Base-by-base conservation (phyloP, 192 early-diverging fungal genomes). In the Rhizoclosmatium globosum region DNA sequence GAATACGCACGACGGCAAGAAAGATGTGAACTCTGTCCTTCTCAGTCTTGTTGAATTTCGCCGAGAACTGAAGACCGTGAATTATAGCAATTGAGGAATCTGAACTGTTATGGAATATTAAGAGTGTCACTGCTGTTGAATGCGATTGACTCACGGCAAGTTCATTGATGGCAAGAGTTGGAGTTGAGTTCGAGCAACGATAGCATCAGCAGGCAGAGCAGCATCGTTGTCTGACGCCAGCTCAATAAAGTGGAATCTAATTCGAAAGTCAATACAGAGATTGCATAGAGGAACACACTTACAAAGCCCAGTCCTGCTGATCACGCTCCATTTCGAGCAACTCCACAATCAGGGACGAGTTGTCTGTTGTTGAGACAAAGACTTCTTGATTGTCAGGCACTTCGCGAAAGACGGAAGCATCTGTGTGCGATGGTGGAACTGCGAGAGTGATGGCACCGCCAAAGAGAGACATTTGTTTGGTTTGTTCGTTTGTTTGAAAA, bases 361-460 rank as follows among this genome's bases (percentile, higher is more conserved):
- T 91, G 4, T 73, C 61, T 6, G 72, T 82, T 39, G 81, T 81
- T 68, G 93, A 86, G 6, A 92, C 91, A 83, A 94, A 98, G 4
- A 97, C 96, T 78, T 98, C 96, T 83, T 98, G 96, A 82, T 96
- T 92, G 84, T 94, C 93, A 0, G 96, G 95, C 0, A 98, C 89
- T 58, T 94, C 80, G 43, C 96, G 92, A 15, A 97, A 77, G n/a
- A 87, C 67, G 85, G 89, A 88, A 62, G 88, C 87, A 72, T 94
- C 91, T 0, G 66, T 73, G 78, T 93, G 91, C 11, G 78, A 69
- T 44, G 47, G 47, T 13, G 94, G 93, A 11, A 94, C 79, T 13
- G 71, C 78, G 68, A 91, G 86, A 47, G 82, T 81, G 41, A 95
- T 92, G 17, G 91, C 92, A 11, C 93, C 93, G 23, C 94, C 94